Conservation (phyloP, 2,329 filamentous ascomycete species). For the Aspergillus floridensis region DNA sequence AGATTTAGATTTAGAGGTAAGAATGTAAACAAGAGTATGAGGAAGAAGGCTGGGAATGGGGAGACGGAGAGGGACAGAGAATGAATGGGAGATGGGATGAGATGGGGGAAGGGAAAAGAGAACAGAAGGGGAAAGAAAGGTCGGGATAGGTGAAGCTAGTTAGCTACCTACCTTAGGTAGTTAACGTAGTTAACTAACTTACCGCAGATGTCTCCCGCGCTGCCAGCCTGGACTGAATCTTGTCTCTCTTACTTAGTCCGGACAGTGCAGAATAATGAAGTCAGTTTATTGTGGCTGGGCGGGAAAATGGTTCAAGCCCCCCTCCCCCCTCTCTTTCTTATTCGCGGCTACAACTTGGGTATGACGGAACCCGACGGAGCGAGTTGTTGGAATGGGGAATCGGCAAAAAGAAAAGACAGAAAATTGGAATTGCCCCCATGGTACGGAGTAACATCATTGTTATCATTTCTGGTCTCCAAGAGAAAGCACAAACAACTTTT, state of each 20-base stretch:
- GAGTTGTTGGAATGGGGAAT: not conserved
- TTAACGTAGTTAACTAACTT: no score
- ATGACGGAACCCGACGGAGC: not conserved
- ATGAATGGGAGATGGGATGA: not conserved
- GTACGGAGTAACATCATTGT: no score
- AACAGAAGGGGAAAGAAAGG: slow-evolving; percentile 9
- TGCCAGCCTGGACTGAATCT: no score
- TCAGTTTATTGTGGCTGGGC: slow-evolving; percentile 10
- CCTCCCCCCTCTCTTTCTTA: not conserved
- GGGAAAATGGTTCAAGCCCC: slow-evolving; percentile 7
- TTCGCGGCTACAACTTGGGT: not conserved
- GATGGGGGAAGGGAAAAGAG: slow-evolving; percentile 3
- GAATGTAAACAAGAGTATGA: not conserved
- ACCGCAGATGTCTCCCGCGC: no score
- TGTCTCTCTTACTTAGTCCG: not conserved
- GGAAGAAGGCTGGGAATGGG: not conserved
- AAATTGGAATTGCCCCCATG: no score
- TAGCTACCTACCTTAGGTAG: no score
- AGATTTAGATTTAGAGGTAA: not conserved
- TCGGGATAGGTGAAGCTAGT: slow-evolving; percentile 4
- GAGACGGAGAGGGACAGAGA: slow-evolving; percentile 1
- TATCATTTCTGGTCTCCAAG: no score
- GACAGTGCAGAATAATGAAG: slow-evolving; percentile 11
- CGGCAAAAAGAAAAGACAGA: no score
- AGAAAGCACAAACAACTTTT: no score